Evolutionary conservation across 169 alveolate genomes (phyloP).

Genomic region (Ichthyophthirius multifiliis): DNA sequence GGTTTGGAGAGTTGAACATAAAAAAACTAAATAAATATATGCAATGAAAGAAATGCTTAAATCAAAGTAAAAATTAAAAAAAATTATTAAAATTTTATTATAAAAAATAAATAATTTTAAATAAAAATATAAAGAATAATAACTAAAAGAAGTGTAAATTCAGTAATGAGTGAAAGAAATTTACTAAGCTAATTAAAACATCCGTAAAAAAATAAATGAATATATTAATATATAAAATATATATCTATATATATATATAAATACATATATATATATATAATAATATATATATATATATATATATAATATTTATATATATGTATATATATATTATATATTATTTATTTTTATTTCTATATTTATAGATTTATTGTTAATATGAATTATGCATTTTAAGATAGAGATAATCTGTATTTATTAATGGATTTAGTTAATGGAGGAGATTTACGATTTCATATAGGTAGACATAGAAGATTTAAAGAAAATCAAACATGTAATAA

Average conservation of each 20-base stretch:
- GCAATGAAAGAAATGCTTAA: slow-evolving; percentile 73
- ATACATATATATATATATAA: not conserved
- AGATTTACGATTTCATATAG: slow-evolving; percentile 80
- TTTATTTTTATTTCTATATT: not conserved
- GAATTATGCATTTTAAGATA: slow-evolving; percentile 83
- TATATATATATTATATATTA: not conserved
- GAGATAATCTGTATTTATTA: slow-evolving; percentile 79
- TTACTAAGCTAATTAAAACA: slow-evolving; percentile 60
- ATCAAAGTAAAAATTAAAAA: slow-evolving; percentile 17
- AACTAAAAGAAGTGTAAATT: slow-evolving; percentile 65
- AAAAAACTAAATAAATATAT: slow-evolving; percentile 38
- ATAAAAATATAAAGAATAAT: no score
- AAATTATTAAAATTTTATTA: not conserved
- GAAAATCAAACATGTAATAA: slow-evolving; percentile 74
- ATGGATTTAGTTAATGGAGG: slow-evolving; percentile 85
- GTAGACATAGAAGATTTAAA: slow-evolving; percentile 63
- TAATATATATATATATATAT: not conserved
- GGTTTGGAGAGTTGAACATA: slow-evolving; percentile 51
- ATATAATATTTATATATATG: not conserved
- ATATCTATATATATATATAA: not conserved
- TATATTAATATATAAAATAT: not conserved
- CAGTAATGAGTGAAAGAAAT: slow-evolving; percentile 76
- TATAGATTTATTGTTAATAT: slow-evolving; percentile 80
- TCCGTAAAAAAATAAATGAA: slow-evolving; percentile 43
- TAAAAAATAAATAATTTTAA: no score